These are phyloP conservation scores for Russula griseocarnosa DNA, from an alignment of 768 basidiomycete species.

Conservation along the genomic window DNA sequence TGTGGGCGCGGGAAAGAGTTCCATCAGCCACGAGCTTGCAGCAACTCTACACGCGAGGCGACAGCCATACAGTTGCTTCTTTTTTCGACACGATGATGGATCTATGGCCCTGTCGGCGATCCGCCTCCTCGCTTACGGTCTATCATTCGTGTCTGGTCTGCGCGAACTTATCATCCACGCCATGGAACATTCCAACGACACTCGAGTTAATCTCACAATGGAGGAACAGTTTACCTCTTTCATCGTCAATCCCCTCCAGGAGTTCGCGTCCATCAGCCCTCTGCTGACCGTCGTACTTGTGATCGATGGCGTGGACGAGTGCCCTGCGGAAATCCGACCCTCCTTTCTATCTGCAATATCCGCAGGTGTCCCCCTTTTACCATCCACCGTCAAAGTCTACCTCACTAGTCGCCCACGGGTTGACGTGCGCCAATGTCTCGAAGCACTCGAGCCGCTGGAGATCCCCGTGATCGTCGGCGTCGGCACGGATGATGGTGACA, in stretches of 20 bases:
- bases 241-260: slow-evolving; percentile 17
- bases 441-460: neutral
- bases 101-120: slow-evolving; percentile 20
- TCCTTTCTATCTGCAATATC: slow-evolving; percentile 15
- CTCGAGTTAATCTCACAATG: slow-evolving; percentile 12
- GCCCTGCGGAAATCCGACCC: slow-evolving; percentile 15
- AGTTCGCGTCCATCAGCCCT: slow-evolving; percentile 16
- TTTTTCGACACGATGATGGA: slow-evolving; percentile 24
- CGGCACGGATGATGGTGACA: slow-evolving; percentile 18
- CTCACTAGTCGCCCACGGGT: slow-evolving; percentile 26
- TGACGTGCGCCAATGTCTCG: slow-evolving; percentile 14
- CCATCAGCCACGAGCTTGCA: slow-evolving; percentile 27
- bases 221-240: slow-evolving; percentile 26
- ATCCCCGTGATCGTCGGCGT: slow-evolving; percentile 6
- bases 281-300: slow-evolving; percentile 21
- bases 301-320: slow-evolving; percentile 29
- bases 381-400: slow-evolving; percentile 22
- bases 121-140: slow-evolving; percentile 26
- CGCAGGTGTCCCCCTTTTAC: slow-evolving; percentile 11
- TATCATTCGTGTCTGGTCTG: slow-evolving; percentile 21
- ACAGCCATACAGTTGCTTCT: slow-evolving; percentile 27
- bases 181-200: slow-evolving; percentile 14
- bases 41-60: slow-evolving; percentile 18
- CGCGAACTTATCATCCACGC: slow-evolving; percentile 15
- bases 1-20: slow-evolving; percentile 29